Conservation (phyloP, 2,329 filamentous ascomycete species). For the Plectosphaerella plurivora region DNA sequence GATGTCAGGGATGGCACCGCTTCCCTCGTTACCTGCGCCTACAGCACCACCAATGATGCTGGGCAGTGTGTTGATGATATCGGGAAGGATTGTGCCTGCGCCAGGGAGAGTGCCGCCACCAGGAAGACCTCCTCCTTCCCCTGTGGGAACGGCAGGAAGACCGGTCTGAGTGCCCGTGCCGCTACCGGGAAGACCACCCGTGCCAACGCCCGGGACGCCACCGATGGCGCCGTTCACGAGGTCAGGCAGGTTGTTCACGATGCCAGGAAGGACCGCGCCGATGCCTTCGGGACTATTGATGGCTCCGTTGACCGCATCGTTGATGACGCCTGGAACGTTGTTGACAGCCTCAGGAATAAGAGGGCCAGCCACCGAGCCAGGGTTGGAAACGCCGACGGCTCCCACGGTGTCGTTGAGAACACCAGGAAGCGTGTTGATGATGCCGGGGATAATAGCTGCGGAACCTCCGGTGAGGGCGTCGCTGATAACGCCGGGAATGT, state of each 20-base stretch:
- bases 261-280: not conserved
- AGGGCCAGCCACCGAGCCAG: not conserved
- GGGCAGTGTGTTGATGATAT: not conserved
- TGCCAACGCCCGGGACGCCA: not conserved
- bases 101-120: not conserved
- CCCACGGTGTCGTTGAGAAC: not conserved
- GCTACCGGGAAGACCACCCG: no score
- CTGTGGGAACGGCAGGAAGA: no score
- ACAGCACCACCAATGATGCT: not conserved
- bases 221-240: not conserved
- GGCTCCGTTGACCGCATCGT: not conserved
- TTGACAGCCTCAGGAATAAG: not conserved
- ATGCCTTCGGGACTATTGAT: not conserved
- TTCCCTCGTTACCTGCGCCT: not conserved
- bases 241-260: not conserved
- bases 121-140: no score
- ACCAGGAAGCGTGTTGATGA: not conserved
- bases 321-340: not conserved
- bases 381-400: not conserved
- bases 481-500: not conserved
- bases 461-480: not conserved
- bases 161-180: no score
- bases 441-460: not conserved
- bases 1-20: not conserved
- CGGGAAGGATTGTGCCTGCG: not conserved